Percentiles rank a stretch among this genome's conserved stretches.
Conservation (phyloP, 148 eudicot genomes). For the Rhododendron mucronatum region DNA sequence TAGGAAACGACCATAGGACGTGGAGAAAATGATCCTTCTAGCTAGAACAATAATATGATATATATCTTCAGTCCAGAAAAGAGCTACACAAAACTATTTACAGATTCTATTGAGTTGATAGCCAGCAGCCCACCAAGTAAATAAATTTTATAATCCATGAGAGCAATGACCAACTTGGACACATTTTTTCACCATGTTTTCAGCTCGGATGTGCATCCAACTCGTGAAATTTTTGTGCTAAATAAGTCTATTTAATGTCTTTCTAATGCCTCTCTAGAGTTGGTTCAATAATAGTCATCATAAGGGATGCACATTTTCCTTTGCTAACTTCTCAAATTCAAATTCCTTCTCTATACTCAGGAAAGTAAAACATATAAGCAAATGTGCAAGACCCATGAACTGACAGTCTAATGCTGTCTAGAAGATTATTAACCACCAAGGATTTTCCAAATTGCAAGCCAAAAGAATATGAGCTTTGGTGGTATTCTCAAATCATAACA, state of each 20-base stretch:
- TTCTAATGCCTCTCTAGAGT: background rate
- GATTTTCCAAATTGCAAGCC: background rate
- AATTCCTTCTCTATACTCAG: background rate
- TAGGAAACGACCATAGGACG: background rate
- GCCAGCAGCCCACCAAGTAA: background rate
- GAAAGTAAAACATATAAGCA: background rate
- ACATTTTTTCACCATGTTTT: background rate
- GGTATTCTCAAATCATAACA: background rate
- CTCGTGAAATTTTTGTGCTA: background rate
- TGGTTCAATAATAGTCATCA: background rate
- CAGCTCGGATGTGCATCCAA: background rate
- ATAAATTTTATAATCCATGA: background rate
- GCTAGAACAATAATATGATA: background rate
- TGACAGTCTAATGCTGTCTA: background rate
- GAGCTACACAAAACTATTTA: background rate
- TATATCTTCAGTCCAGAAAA: background rate
- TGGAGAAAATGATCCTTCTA: background rate
- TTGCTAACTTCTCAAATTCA: background rate
- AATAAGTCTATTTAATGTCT: background rate
- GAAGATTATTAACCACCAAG: background rate
- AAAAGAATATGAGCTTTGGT: background rate
- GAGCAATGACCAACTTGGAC: background rate
- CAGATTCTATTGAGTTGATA: background rate
- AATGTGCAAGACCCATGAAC: background rate
- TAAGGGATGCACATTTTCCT: background rate